Conservation (phyloP, 257 asterid species). For the Ehretia macrophylla region DNA sequence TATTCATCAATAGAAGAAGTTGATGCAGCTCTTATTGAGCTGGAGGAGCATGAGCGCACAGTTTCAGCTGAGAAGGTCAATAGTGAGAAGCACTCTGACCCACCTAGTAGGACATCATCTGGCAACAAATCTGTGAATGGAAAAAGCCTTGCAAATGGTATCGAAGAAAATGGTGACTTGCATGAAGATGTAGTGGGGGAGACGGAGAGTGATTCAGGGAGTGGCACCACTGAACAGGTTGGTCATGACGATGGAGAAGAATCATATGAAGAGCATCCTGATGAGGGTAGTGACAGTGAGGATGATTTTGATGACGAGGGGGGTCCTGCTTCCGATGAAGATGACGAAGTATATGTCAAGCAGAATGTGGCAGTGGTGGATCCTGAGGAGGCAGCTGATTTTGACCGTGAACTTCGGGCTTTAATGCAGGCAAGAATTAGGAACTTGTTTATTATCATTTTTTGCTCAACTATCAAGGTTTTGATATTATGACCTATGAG, state of each 20-base stretch:
- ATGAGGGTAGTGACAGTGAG: constrained; percentile 67
- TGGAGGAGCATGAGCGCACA: constrained; percentile 80
- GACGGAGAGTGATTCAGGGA: constrained; percentile 86
- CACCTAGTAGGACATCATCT: constrained; percentile 48
- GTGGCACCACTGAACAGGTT: constrained; percentile 60
- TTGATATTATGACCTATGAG: background rate
- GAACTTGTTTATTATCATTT: background rate
- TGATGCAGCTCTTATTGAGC: constrained; percentile 66
- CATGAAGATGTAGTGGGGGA: constrained; percentile 59
- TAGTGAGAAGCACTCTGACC: constrained; percentile 54
- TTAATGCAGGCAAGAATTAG: constrained; percentile 73
- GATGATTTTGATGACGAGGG: constrained; percentile 68
- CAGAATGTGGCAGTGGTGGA: constrained; percentile 79
- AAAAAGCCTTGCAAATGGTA: constrained; percentile 47
- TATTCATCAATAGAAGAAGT: constrained; percentile 80
- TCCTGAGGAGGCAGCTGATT: constrained; percentile 88
- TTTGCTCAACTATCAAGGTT: background rate
- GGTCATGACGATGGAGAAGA: constrained; percentile 65
- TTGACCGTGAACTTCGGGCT: constrained; percentile 88
- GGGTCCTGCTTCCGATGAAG: constrained; percentile 82
- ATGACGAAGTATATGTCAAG: constrained; percentile 85
- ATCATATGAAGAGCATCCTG: constrained; percentile 66
- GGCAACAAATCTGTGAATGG: constrained; percentile 52
- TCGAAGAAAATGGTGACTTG: constrained; percentile 61
- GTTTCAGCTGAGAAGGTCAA: constrained; percentile 63